Conservation (phyloP, 441 rosid genomes). For the Corymbia citriodora region DNA sequence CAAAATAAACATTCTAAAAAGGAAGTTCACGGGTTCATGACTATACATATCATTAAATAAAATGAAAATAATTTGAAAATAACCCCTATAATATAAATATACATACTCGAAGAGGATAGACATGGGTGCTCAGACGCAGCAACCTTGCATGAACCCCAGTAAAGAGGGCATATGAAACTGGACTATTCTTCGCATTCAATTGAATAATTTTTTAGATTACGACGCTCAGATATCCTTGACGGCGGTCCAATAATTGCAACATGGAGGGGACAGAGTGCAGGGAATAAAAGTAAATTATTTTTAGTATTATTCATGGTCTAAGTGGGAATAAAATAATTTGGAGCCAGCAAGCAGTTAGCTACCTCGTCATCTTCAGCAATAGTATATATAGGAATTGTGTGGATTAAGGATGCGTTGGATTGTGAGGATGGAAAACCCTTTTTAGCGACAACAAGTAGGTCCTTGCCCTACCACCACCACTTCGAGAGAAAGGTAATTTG, state of each 20-base stretch:
- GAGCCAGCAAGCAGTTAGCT: neutral
- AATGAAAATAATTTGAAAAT: neutral
- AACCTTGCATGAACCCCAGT: neutral
- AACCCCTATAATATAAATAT: neutral
- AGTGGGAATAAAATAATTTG: neutral
- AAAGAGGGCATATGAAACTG: neutral
- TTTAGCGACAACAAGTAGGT: neutral
- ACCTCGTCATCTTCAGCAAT: neutral
- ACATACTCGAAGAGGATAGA: neutral
- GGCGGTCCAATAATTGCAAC: neutral
- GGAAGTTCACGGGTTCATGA: neutral
- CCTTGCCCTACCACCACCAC: neutral
- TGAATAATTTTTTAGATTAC: neutral
- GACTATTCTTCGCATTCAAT: neutral
- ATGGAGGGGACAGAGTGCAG: neutral
- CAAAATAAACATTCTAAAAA: neutral
- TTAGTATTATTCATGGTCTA: neutral
- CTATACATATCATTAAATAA: neutral
- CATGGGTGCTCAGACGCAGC: neutral
- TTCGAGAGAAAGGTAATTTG: neutral
- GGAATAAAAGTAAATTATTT: neutral
- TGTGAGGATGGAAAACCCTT: neutral
- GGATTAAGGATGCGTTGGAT: neutral
- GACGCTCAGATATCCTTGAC: neutral
- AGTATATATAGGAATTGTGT: neutral